phyloP scores from a whole-genome alignment of 495 filamentous ascomycete species.

The Friedmanniomyces simplex region DNA sequence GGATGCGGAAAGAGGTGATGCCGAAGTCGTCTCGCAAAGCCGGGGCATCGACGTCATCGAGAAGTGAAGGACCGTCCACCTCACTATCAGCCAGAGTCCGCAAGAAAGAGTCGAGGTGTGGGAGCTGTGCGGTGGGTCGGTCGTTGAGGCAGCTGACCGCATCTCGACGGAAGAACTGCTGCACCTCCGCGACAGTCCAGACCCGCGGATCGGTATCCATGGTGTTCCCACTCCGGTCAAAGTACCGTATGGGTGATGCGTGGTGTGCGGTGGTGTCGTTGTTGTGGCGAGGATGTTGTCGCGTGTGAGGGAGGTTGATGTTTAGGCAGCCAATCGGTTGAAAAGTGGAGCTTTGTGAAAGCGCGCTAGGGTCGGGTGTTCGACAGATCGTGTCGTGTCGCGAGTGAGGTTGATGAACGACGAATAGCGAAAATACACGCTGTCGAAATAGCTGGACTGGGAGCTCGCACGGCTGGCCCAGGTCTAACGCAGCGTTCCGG shows the following conservation, averaged over 20 bases:
- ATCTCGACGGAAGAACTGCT: conserved; percentile 13
- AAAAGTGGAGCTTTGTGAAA: no score
- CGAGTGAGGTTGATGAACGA: no score
- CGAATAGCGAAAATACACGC: no score
- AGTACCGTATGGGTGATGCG: no score
- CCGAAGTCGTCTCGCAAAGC: conserved; percentile 42
- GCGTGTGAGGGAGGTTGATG: not conserved
- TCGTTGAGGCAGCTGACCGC: conserved; percentile 15
- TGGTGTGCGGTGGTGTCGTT: no score
- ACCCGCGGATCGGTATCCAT: conserved; percentile 25
- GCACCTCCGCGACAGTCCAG: conserved; percentile 24
- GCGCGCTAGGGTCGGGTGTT: no score
- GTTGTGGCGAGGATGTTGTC: no score
- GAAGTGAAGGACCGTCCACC: conserved; percentile 51
- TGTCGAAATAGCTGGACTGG: no score
- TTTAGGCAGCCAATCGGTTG: not conserved
- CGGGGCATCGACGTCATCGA: conserved; percentile 39
- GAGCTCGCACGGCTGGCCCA: no score
- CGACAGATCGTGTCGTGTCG: no score
- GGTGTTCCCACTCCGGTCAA: not conserved
- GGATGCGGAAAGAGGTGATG: conserved; percentile 38
- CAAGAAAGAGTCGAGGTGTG: conserved; percentile 43
- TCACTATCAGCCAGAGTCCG: conserved; percentile 44
- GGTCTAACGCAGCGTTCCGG: no score
- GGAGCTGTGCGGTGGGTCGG: conserved; percentile 36